A percentile compares a stretch with the other conserved stretches of the same genome.
phyloP scores from a whole-genome alignment of 768 basidiomycete genomes.

The Cantharellus anzutake region DNA sequence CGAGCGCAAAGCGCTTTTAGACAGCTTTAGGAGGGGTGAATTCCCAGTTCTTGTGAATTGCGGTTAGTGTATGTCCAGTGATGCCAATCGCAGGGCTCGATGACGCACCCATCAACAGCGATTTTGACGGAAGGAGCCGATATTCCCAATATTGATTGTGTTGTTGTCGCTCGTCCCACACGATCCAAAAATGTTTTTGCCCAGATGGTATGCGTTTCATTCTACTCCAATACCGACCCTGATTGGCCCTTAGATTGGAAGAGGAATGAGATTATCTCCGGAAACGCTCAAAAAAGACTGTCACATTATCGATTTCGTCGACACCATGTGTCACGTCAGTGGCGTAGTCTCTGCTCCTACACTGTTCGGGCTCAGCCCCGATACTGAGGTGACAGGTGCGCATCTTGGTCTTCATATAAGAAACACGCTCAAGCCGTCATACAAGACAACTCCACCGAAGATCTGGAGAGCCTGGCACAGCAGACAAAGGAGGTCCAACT shows the following conservation, averaged over 20 bases:
- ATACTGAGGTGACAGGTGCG: slow-evolving; percentile 44
- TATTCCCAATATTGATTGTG: slow-evolving; percentile 86
- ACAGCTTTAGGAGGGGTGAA: slow-evolving; percentile 44
- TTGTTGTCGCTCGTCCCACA: slow-evolving; percentile 75
- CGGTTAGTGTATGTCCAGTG: slow-evolving; percentile 24
- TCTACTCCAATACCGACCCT: slow-evolving; percentile 1
- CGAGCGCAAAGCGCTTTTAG: slow-evolving; percentile 46
- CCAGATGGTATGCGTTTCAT: slow-evolving; percentile 51
- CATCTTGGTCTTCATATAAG: neutral
- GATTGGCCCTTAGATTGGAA: slow-evolving; percentile 43
- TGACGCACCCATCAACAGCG: slow-evolving; percentile 23
- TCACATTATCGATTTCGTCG: slow-evolving; percentile 80
- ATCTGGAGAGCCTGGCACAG: neutral
- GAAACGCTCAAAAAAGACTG: slow-evolving; percentile 67
- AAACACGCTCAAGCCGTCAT: neutral
- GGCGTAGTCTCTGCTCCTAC: slow-evolving; percentile 67
- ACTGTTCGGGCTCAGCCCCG: slow-evolving; percentile 69
- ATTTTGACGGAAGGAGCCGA: slow-evolving; percentile 89
- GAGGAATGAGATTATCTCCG: slow-evolving; percentile 78
- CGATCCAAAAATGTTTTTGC: slow-evolving; percentile 75
- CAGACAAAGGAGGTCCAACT: neutral
- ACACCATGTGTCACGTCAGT: slow-evolving; percentile 42
- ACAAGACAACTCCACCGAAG: neutral
- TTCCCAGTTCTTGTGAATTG: slow-evolving; percentile 87
- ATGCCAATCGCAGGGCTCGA: neutral